Base-by-base conservation (phyloP, 2,329 filamentous ascomycete genomes). In the Zalaria sp. region DNA sequence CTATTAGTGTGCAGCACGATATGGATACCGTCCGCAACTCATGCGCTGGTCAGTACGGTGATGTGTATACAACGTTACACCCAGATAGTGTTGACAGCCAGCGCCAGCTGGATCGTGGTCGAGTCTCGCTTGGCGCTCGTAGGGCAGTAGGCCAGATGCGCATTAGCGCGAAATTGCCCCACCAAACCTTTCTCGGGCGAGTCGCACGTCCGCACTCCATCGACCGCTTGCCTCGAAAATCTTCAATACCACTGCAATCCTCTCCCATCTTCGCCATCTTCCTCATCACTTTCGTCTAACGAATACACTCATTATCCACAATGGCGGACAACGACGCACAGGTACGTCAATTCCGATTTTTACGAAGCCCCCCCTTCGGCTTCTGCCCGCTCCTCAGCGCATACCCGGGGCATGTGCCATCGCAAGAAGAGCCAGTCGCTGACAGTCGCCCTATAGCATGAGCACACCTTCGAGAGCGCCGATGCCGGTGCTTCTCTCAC, bases 401-500 rank as follows among this genome's bases (percentile, higher is more conserved):
- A 8, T 11, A 18, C n/a, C 35, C 35, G 35, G 6, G n/a, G 8
- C 35, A 11, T 11, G 31, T 34, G 11, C 31, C 10, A 7, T 18
- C 35, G 7, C 35, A 37, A 8, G 35, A 9, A 37, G 25, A 44
- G 26, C 37, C 27, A 41, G 47, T 51, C 43, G 50, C 51, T 37
- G 34, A 25, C 39, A 41, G n/a, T 35, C 27, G 31, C 36, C 53
- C 50, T 45, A 45, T 55, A 72, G 68, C 67, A 72, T 66, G 67
- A 72, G 63, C 63, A 79, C 65, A 79, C 73, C 67, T 96, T 96
- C 78, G 87, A 94, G 56, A 82, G 79, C 69, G 86, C 81, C 75
- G 87, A 95, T 75, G 88, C 93, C 67, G 93, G 91, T 71, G 89
- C 91, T 60, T 96, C 91, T 57, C 64, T 73, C 62, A 98, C 91